These are phyloP conservation scores for Helminthosporium solani DNA, from an alignment of 2,329 filamentous ascomycete species.

Conservation along the genomic window DNA sequence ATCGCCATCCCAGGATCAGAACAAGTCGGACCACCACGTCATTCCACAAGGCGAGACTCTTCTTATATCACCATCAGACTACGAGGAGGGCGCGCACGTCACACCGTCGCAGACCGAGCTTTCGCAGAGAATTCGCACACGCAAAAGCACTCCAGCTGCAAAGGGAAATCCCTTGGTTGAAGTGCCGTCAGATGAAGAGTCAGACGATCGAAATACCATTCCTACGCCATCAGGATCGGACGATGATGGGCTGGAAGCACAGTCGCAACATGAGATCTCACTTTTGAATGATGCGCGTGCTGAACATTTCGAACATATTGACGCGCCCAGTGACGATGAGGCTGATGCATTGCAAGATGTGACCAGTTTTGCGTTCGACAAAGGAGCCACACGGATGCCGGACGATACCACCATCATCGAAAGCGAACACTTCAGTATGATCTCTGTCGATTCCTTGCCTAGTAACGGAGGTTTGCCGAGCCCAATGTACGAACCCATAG, in stretches of 20 bases:
- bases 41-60: background rate
- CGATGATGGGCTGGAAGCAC: constrained; percentile 14
- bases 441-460: constrained; percentile 50
- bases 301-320: constrained; percentile 7
- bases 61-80: background rate
- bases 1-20: constrained; percentile 2
- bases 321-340: constrained; percentile 7
- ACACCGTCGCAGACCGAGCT: constrained; percentile 19
- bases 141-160: constrained; percentile 31
- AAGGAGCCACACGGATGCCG: constrained; percentile 34
- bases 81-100: constrained; percentile 8
- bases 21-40: background rate
- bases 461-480: constrained; percentile 32
- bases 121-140: constrained; percentile 20
- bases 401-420: constrained; percentile 50
- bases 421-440: constrained; percentile 54
- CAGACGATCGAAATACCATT: constrained; percentile 22
- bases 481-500: constrained; percentile 19
- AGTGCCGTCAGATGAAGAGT: constrained; percentile 23
- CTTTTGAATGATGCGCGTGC: constrained; percentile 6
- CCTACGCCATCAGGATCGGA: constrained; percentile 30
- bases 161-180: constrained; percentile 18
- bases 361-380: constrained; percentile 30
- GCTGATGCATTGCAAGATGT: constrained; percentile 23
- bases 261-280: background rate